phyloP scores from a whole-genome alignment of 257 asterid genomes.

The Nicotiana tabacum region DNA sequence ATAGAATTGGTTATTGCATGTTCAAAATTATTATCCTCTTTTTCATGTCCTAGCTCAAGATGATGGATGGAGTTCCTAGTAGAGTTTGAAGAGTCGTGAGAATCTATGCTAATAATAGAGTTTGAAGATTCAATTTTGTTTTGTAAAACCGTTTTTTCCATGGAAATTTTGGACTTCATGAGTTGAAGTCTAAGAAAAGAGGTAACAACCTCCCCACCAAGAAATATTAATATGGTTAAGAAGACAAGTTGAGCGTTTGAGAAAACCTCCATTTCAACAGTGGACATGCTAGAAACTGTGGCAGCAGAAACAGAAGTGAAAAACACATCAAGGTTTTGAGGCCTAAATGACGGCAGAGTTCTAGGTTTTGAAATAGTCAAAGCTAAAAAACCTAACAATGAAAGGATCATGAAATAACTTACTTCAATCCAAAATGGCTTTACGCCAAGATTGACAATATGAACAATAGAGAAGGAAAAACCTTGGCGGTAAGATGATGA shows the following conservation, averaged over 20 bases:
- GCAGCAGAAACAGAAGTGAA: slow-evolving; percentile 41
- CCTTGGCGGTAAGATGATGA: no score
- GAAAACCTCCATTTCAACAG: slow-evolving; percentile 50
- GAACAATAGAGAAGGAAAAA: neutral
- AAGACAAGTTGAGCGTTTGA: slow-evolving; percentile 39
- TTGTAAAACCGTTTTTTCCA: neutral
- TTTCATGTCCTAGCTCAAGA: neutral
- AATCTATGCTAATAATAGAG: neutral
- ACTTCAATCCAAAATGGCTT: slow-evolving; percentile 32
- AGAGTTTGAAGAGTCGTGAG: neutral
- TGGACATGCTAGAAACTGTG: slow-evolving; percentile 46
- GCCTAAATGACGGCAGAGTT: slow-evolving; percentile 1
- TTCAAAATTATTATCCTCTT: neutral
- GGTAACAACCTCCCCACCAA: slow-evolving; percentile 44
- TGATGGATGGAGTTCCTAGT: neutral
- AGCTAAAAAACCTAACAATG: slow-evolving; percentile 29
- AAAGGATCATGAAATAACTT: slow-evolving; percentile 27
- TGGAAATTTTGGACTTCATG: slow-evolving; percentile 10
- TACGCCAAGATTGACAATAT: slow-evolving; percentile 7
- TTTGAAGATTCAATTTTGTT: neutral
- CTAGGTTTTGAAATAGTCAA: slow-evolving; percentile 24
- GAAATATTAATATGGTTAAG: slow-evolving; percentile 35
- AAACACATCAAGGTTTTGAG: slow-evolving; percentile 27
- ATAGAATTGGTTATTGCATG: no score
- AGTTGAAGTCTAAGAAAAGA: slow-evolving; percentile 35